Percentiles rank a stretch among this genome's conserved stretches.
Evolutionary conservation across 179 eudicot genomes (phyloP).

Genomic region (Gypsophila paniculata): DNA sequence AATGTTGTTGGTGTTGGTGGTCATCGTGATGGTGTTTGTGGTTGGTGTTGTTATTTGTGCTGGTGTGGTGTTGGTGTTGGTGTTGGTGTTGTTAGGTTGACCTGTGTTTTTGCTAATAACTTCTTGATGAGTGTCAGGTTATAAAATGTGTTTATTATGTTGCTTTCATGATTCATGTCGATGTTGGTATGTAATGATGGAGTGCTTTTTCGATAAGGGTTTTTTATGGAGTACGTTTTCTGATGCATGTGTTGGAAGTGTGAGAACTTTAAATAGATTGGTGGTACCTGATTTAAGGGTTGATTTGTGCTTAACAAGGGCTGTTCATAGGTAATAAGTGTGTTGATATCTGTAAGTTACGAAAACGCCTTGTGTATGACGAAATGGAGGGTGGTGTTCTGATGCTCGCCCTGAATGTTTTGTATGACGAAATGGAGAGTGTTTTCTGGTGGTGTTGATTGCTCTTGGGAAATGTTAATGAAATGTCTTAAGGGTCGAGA

Average conservation of each 20-base stretch:
- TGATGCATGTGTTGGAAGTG: neutral
- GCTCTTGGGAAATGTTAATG: too few relatives aligned
- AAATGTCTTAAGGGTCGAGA: too few relatives aligned
- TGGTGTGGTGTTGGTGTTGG: neutral
- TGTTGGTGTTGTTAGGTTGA: neutral
- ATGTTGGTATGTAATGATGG: neutral
- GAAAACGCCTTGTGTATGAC: too few relatives aligned
- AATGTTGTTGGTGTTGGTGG: too few relatives aligned
- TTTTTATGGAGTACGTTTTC: too few relatives aligned
- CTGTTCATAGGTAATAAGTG: neutral
- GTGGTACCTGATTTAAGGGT: slow-evolving; percentile 3
- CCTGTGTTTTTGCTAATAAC: neutral
- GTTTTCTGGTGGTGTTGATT: too few relatives aligned
- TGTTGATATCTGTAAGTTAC: neutral
- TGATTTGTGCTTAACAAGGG: neutral
- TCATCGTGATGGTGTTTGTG: too few relatives aligned
- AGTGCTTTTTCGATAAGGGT: neutral
- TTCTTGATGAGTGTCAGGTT: neutral
- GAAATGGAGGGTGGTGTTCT: neutral
- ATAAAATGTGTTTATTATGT: neutral
- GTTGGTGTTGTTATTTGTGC: too few relatives aligned
- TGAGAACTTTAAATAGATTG: neutral
- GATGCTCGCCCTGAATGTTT: neutral
- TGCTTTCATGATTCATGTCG: neutral
- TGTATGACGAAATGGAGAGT: neutral